Evolutionary conservation across 2,329 filamentous ascomycete genomes (phyloP), one percentile per base, ranked within the genome.

Genomic region (Pyricularia grisea): DNA sequence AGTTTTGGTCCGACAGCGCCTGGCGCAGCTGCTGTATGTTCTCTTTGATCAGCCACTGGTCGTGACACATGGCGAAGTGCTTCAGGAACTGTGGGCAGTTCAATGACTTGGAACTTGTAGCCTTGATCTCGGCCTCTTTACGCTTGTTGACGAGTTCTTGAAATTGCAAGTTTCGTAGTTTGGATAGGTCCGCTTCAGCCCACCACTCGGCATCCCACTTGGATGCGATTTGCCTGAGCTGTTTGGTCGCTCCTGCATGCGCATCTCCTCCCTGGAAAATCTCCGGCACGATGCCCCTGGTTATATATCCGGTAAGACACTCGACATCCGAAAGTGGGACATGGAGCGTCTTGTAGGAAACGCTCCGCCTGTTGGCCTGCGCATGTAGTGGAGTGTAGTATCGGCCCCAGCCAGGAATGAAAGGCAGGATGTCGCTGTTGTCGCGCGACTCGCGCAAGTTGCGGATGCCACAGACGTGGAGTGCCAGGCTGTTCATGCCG

Each of bases 1-100:
- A 87, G 76, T 98, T 98, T 77, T 98, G 94, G 77, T 98, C 93
- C 0, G 95, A 97, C 80, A 98, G 93, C 31, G 94, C 85, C 76
- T 93, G 90, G 71, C 94, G 92, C 70, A 99, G 84, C 71, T 94
- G 89, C 17, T 89, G 87, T 74, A 99, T 97, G 74, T 96, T 94
- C 77, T 97, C 93, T 77, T 95, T 92, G 78, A 99, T 93, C 65
- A 97, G 85, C 93, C 94, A 98, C 79, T 97, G 92, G 76, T 97
- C 93, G 76, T 99, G 93, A 75, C 94, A 92, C 92, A 97, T 96
- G 71, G 93, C 91, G 77, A 95, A 97, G 91, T 94, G 95, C 79
- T 96, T 94, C 71, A 95, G 77, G 79, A 98, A 97, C 67, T 90
- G 79, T 0, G 89, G 87, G 75, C 95, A 99, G 55, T 84, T 79